Conservation (phyloP, 306 rosid species). For the Canavalia gladiata region DNA sequence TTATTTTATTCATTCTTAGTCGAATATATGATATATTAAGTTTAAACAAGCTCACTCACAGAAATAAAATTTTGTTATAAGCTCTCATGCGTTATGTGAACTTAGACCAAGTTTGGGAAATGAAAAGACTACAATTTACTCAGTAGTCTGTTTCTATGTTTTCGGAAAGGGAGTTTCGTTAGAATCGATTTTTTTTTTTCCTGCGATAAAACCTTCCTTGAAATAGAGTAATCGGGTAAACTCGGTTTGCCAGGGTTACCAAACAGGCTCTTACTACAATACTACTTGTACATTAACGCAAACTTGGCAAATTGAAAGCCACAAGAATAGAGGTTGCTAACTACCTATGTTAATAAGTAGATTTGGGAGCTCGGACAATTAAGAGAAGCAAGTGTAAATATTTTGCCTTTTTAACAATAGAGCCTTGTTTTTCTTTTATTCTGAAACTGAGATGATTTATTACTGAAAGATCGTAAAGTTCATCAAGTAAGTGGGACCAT, state of each 20-base stretch:
- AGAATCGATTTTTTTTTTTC: too few species aligned
- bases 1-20: too few species aligned
- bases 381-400: background rate
- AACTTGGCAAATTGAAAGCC: background rate
- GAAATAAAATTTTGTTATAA: too few species aligned
- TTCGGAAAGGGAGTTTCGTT: too few species aligned
- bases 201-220: too few species aligned
- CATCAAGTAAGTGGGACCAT: background rate
- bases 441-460: background rate
- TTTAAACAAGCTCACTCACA: too few species aligned
- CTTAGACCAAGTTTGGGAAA: background rate
- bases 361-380: background rate
- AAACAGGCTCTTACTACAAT: too few species aligned
- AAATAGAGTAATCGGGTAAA: too few species aligned
- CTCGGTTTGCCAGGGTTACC: too few species aligned
- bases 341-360: background rate
- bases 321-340: background rate
- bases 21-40: too few species aligned
- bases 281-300: background rate
- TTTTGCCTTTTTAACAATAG: background rate
- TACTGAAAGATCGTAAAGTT: background rate
- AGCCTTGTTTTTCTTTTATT: background rate
- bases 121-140: background rate
- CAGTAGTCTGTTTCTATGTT: too few species aligned
- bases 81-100: too few species aligned